Evolutionary conservation across 139 green algal genomes (phyloP).

Genomic region (Pleodorina starrii): DNA sequence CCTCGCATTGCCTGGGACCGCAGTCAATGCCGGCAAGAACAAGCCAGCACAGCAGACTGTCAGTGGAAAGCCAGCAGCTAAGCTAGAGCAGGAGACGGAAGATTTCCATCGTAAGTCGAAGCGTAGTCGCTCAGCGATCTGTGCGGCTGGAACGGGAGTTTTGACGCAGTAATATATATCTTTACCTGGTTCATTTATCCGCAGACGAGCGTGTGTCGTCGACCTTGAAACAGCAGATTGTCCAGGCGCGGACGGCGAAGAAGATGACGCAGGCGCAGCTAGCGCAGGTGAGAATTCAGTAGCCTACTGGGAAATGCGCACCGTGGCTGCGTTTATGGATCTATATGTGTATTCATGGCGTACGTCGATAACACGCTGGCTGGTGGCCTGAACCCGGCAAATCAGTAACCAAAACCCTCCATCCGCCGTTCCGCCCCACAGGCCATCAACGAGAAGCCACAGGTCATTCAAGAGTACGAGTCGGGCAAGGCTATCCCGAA

Average conservation of each 20-base stretch:
- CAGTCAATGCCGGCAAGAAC: constrained; percentile 63
- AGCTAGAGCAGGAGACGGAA: constrained; percentile 92
- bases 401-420: no score
- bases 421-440: no score
- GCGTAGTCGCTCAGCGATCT: no score
- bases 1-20: not conserved
- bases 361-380: no score
- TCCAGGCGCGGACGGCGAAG: constrained; percentile 92
- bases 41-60: constrained; percentile 56
- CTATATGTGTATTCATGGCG: no score
- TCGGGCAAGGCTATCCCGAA: constrained; percentile 97
- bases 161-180: not conserved
- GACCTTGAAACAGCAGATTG: constrained; percentile 96
- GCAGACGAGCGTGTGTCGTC: constrained; percentile 90
- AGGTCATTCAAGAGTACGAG: constrained; percentile 97
- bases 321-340: no score
- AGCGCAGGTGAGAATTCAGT: constrained; percentile 73
- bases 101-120: constrained; percentile 82
- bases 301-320: no score
- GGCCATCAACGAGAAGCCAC: constrained; percentile 97
- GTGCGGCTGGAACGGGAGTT: no score
- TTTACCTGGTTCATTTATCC: not conserved
- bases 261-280: constrained; percentile 98
- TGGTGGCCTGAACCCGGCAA: no score
- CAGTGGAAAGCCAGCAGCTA: constrained; percentile 79